Base-by-base conservation (phyloP, 2,329 filamentous ascomycete species). In the Diaporthe caulivora region DNA sequence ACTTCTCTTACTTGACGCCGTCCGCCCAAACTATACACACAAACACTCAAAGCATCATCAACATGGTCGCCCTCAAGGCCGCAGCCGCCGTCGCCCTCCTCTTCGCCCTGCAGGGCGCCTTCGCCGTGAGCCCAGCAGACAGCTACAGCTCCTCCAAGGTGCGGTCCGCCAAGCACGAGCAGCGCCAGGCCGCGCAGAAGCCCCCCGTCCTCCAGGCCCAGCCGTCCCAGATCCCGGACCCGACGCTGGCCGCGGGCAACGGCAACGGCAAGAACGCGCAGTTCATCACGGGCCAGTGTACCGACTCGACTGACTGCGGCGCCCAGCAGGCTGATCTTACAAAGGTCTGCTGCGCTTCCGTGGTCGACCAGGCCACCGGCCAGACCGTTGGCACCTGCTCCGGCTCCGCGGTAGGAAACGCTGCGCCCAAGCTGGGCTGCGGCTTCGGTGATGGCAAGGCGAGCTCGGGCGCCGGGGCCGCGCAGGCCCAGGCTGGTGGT, bases 311-410 rank as follows among this genome's bases (percentile, higher is more conserved):
- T 34, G 70, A 72, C 70, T 72, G 70, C 60, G 70, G 60, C 24
- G 70, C 70, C 31, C 21, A n/a, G 31, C 70, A 71, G 47, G 6
- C 70, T 15, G 70, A 71, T 44, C 44, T 71, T 2, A 64, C 58
- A 21, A 68, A 72, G 37, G 70, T 72, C 49, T 72, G 70, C 70
- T 72, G 70, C 53, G 70, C 70, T 26, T 68, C 54, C 24, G 70
- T 68, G 7, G 21, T 40, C 4, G 62, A 68, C 51, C 37, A 49
- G 37, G 26, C 70, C 49, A 10, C 65, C n/a, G 70, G 70, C 31
- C 1, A 54, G 34, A 71, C 70, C 17, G 70, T 71, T 10, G 70
- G 70, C 42, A 44, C 47, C 24, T 72, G 70, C 60, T 72, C 70
- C 21, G 70, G 70, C 26, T 67, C 60, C n/a, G 70, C 70, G 2